Conservation (phyloP, 305 asterid species). For the Solanum hybrid region DNA sequence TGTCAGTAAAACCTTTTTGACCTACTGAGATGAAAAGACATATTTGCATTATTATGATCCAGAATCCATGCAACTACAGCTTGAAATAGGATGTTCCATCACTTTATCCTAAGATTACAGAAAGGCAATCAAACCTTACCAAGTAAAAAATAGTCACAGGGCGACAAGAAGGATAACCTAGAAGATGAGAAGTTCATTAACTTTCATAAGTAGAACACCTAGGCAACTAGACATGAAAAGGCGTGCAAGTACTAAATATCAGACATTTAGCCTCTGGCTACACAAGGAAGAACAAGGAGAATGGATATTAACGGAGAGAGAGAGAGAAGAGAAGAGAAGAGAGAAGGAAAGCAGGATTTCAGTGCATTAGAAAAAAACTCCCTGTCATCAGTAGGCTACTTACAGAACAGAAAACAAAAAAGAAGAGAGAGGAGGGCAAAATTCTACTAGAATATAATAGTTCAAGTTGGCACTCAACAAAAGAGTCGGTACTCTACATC, state of each 20-base stretch:
- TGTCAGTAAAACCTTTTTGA: slow-evolving; percentile 4
- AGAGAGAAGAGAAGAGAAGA: not conserved
- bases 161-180: not conserved
- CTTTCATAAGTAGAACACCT: not conserved
- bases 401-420: not conserved
- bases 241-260: not conserved
- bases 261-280: not conserved
- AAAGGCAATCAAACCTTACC: not conserved
- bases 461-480: not conserved
- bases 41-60: not conserved
- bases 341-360: not conserved
- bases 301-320: not conserved
- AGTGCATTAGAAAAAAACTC: slow-evolving; percentile 1
- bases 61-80: not conserved
- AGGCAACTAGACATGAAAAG: not conserved
- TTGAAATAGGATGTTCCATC: not conserved
- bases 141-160: not conserved
- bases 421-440: not conserved
- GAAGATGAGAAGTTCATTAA: not conserved
- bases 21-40: not conserved
- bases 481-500: not conserved
- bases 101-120: not conserved
- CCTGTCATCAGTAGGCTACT: not conserved
- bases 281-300: not conserved
- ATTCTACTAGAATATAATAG: not conserved